Percentiles rank a stretch among this genome's conserved stretches.
Conservation (phyloP, 257 asterid species). For the Oldenlandia corymbosa region DNA sequence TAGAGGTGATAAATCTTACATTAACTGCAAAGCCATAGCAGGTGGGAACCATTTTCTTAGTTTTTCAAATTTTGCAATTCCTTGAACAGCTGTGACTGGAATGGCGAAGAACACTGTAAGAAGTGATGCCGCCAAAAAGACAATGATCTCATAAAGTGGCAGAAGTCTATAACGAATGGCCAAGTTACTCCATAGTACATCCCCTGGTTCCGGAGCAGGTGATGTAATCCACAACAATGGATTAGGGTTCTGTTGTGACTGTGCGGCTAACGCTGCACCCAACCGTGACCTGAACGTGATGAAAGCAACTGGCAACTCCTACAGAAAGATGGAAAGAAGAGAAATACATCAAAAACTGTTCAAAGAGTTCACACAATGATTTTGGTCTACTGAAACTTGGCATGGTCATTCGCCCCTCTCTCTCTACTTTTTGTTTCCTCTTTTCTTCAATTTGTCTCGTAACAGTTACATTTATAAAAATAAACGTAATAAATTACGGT, state of each 20-base stretch:
- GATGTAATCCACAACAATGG: conserved; percentile 84
- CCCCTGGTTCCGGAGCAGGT: conserved; percentile 96
- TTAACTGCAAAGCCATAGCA: conserved; percentile 78
- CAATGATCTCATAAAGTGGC: conserved; percentile 55
- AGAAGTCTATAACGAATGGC: conserved; percentile 43
- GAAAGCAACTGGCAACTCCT: conserved; percentile 84
- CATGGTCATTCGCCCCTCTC: background rate
- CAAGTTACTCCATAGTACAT: conserved; percentile 77
- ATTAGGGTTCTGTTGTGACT: conserved; percentile 80
- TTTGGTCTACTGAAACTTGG: background rate
- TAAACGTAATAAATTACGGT: background rate
- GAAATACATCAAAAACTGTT: background rate
- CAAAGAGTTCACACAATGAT: background rate
- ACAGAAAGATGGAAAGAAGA: conserved; percentile 13
- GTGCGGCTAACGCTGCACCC: conserved; percentile 96
- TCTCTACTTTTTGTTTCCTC: no score
- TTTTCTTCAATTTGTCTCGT: background rate
- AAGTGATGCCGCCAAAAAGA: conserved; percentile 52
- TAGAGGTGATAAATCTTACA: conserved; percentile 41
- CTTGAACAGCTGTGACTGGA: conserved; percentile 92
- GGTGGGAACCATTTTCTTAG: conserved; percentile 91
- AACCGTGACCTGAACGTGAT: conserved; percentile 83
- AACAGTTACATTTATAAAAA: no score
- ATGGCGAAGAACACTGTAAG: conserved; percentile 85
- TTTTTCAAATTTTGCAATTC: conserved; percentile 77